phyloP scores from a whole-genome alignment of 371 early-diverging fungal genomes.

The Batrachochytrium dendrobatidis region DNA sequence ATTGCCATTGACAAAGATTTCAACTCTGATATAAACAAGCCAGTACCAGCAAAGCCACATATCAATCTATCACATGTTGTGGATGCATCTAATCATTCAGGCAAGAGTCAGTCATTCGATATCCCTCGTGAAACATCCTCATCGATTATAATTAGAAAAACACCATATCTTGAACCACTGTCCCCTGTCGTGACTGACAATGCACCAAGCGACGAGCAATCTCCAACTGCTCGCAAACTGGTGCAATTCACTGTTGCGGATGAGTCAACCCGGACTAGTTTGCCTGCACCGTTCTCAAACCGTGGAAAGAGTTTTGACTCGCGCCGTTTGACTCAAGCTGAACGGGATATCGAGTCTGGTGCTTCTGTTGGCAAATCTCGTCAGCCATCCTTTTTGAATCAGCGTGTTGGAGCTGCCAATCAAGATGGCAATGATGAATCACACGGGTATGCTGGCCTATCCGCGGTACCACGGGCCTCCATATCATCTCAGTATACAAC shows the following conservation, averaged over 20 bases:
- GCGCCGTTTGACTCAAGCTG: not conserved
- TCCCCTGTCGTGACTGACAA: too few species aligned
- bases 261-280: not conserved
- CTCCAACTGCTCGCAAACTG: not conserved
- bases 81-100: too few species aligned
- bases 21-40: too few species aligned
- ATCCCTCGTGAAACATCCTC: not conserved
- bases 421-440: not conserved
- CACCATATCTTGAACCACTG: not conserved
- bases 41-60: too few species aligned
- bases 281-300: not conserved
- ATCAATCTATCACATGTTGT: too few species aligned
- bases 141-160: not conserved
- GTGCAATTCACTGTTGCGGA: not conserved
- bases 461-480: not conserved
- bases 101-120: not conserved
- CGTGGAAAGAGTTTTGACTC: constrained; percentile 1
- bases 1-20: too few species aligned
- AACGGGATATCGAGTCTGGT: not conserved
- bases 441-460: too few species aligned
- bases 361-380: not conserved
- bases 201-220: not conserved
- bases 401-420: not conserved
- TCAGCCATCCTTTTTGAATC: too few species aligned
- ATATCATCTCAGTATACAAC: not conserved